Conservation (phyloP, 139 green algal genomes). For the Medakamo hakoo region DNA sequence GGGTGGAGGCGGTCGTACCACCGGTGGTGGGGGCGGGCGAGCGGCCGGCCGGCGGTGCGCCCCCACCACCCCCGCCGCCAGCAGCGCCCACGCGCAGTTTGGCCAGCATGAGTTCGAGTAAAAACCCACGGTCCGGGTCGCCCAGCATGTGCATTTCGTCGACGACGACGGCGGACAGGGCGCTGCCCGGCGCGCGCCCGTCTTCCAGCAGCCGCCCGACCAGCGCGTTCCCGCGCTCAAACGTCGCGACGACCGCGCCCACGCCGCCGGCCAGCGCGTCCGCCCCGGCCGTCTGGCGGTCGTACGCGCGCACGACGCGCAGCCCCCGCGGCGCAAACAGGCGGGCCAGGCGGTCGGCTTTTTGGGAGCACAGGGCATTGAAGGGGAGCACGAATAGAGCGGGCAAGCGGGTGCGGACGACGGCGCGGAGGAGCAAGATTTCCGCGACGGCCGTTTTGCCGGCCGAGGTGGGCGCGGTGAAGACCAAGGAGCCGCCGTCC, state of each 20-base stretch:
- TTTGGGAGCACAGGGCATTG: conserved; percentile 7
- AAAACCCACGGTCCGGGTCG: conserved; percentile 66
- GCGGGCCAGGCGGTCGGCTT: neutral
- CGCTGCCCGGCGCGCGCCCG: neutral
- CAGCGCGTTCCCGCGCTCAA: conserved; percentile 12
- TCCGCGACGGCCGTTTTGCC: conserved; percentile 14
- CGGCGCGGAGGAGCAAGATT: conserved; percentile 11
- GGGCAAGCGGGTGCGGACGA: conserved; percentile 10
- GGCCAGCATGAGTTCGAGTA: conserved; percentile 93
- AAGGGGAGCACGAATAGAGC: conserved; percentile 15
- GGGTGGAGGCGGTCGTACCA: neutral
- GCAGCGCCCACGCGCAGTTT: conserved; percentile 64
- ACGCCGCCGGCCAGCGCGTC: no score
- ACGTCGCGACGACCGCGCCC: conserved; percentile 11
- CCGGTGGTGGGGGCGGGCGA: neutral
- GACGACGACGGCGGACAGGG: conserved; percentile 7
- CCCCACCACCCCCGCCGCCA: conserved; percentile 1
- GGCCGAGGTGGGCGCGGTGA: conserved; percentile 8
- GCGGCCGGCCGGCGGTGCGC: neutral
- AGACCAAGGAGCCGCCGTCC: neutral
- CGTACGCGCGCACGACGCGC: conserved; percentile 17
- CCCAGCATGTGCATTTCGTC: conserved; percentile 22
- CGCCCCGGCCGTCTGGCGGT: neutral
- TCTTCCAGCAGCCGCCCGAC: conserved; percentile 15
- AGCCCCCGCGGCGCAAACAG: neutral